Percentiles rank a stretch among this genome's conserved stretches.
These are phyloP conservation scores for Cryptococcus sp. DNA, from an alignment of 1,284 basidiomycete genomes.

Conservation along the genomic window DNA sequence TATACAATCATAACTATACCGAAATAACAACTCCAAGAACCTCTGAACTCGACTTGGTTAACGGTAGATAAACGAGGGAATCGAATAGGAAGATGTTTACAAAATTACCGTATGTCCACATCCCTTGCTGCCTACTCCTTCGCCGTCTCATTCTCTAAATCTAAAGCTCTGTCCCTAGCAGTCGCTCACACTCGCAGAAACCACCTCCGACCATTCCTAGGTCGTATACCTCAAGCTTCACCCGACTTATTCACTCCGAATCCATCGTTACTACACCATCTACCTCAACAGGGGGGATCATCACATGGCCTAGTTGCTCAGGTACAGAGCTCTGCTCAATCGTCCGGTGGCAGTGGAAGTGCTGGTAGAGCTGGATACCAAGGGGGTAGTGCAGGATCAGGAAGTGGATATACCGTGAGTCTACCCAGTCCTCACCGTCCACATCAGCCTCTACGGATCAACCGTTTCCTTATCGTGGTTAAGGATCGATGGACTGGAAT, in stretches of 20 bases:
- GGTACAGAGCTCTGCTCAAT: slow-evolving; percentile 21
- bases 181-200: slow-evolving; percentile 23
- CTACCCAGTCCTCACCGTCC: not conserved
- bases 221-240: slow-evolving; percentile 26
- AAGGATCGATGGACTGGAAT: not conserved
- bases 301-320: slow-evolving; percentile 16
- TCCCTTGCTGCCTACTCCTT: too few species aligned
- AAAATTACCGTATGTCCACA: not conserved
- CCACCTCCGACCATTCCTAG: slow-evolving; percentile 43
- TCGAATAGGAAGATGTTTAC: not conserved
- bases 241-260: slow-evolving; percentile 48
- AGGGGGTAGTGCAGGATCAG: slow-evolving; percentile 26
- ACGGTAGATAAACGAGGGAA: too few species aligned
- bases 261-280: slow-evolving; percentile 45
- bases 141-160: too few species aligned
- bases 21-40: too few species aligned
- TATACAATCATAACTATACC: too few species aligned
- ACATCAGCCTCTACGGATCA: too few species aligned
- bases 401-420: slow-evolving; percentile 42
- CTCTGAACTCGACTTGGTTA: too few species aligned
- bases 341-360: slow-evolving; percentile 26
- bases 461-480: not conserved
- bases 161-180: too few species aligned
- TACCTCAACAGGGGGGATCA: slow-evolving; percentile 23
- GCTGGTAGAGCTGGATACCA: slow-evolving; percentile 39